Conservation (phyloP, 352 stramenopile species). For the Pythium apleroticum region DNA sequence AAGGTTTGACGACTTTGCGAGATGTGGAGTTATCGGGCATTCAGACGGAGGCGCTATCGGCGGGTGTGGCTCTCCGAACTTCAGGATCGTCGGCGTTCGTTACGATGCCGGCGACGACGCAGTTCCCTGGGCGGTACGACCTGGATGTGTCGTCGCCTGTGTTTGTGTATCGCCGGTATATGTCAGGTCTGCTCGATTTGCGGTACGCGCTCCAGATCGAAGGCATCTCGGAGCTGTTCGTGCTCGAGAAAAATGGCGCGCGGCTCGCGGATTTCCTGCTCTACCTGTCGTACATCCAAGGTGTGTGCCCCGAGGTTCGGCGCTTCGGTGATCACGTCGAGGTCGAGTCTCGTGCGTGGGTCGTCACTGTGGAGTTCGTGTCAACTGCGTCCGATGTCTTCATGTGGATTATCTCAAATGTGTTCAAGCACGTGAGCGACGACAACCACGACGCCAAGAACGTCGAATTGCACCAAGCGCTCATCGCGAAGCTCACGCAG, state of each 20-base stretch:
- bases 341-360: conserved; percentile 75
- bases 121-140: conserved; percentile 59
- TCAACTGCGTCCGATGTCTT: conserved; percentile 81
- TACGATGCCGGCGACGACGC: conserved; percentile 48
- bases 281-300: conserved; percentile 77
- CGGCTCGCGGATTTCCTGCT: conserved; percentile 63
- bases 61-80: conserved; percentile 32
- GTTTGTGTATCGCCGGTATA: conserved; percentile 94
- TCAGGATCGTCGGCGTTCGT: conserved; percentile 54
- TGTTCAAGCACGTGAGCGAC: conserved; percentile 56
- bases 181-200: conserved; percentile 95
- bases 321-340: conserved; percentile 74
- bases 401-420: conserved; percentile 77
- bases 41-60: conserved; percentile 40
- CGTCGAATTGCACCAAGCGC: conserved; percentile 7
- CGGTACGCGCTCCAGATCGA: conserved; percentile 98
- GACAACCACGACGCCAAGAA: conserved; percentile 1
- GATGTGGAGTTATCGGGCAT: conserved; percentile 52
- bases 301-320: conserved; percentile 59
- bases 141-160: conserved; percentile 88
- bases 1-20: conserved; percentile 36
- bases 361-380: conserved; percentile 84
- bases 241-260: conserved; percentile 62
- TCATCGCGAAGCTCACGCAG: conserved; percentile 58
- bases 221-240: conserved; percentile 92